phyloP scores from a whole-genome alignment of 2,329 filamentous ascomycete genomes.

The Aspergillus sergii region DNA sequence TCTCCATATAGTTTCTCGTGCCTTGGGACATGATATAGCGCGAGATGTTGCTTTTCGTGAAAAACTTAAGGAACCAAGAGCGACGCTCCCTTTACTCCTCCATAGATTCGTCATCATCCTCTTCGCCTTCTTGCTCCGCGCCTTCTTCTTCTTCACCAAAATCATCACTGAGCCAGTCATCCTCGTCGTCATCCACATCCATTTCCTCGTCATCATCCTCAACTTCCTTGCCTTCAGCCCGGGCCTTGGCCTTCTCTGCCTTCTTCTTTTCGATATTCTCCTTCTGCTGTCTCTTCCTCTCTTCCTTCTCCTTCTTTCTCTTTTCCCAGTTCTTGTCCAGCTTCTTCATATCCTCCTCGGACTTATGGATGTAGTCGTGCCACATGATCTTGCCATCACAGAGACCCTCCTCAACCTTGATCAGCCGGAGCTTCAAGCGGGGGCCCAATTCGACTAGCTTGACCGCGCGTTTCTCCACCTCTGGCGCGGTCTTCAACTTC shows the following conservation, averaged over 20 bases:
- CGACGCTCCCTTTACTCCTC: constrained; percentile 37
- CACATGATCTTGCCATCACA: constrained; percentile 92
- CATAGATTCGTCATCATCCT: constrained; percentile 39
- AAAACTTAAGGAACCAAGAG: not conserved
- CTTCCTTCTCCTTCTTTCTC: constrained; percentile 77
- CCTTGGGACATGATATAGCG: not conserved
- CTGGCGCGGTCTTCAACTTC: constrained; percentile 43
- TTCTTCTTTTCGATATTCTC: constrained; percentile 89
- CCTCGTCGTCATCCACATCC: constrained; percentile 57
- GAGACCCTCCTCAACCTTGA: constrained; percentile 94
- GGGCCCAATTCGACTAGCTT: constrained; percentile 92
- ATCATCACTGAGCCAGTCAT: constrained; percentile 57
- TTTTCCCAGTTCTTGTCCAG: constrained; percentile 83
- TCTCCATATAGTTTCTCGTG: not conserved
- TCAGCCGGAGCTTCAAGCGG: constrained; percentile 82
- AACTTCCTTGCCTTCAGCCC: constrained; percentile 43
- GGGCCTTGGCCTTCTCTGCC: constrained; percentile 60
- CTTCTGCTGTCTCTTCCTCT: constrained; percentile 77
- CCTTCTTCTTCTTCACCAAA: constrained; percentile 51
- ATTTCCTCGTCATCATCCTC: constrained; percentile 54
- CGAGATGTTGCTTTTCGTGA: not conserved
- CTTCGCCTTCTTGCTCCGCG: constrained; percentile 38
- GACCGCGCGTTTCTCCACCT: constrained; percentile 81
- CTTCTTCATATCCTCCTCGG: constrained; percentile 72
- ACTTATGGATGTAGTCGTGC: constrained; percentile 94